Base-by-base conservation (phyloP, 768 basidiomycete genomes). In the Cantharellus cinnabarinus region DNA sequence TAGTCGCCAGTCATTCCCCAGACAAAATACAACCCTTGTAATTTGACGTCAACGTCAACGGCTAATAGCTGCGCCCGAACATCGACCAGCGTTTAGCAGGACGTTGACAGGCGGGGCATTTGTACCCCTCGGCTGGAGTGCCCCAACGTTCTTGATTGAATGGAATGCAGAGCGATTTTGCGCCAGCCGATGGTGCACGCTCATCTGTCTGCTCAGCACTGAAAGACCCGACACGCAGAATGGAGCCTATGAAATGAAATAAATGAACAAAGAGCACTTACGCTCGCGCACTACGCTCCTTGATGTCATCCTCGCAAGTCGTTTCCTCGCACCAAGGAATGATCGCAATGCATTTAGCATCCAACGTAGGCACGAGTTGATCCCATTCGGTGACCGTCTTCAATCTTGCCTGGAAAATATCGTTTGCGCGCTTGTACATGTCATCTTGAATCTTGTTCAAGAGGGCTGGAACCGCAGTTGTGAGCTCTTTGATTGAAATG, bases 311-410 rank as follows among this genome's bases (percentile, higher is more conserved):
- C 70, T 99, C 95, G 67, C 95, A 99, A 10, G 76, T 77, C 68
- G 87, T 88, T 20, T 74, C 77, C 71, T 98, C 90, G 70, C 95
- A 98, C 95, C 95, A 99, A 2, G 95, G 95, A 61, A 98, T 79
- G 58, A 85, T 85, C 29, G 84, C 81, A 42, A 90, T 76, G 67
- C 82, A 81, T 74, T 95, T 97, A 68, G 75, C 74, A 70, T 99
- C 94, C 50, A 99, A 74, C 4, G 84, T 77, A 3, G 93, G 89
- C 14, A 99, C 93, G 58, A 98, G 75, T 60, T 97, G 84, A 52
- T 93, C 85, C 94, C 94, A 99, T 44, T 81, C 75, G 4, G 79
- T 85, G 52, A 95, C 76, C 64, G 77, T 74, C 70, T 81, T 80
- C 63, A 97, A 63, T 52, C 80, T 79, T 15, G 77, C 74, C 64